phyloP scores from a whole-genome alignment of 78 protist species.

The Guillardia theta region DNA sequence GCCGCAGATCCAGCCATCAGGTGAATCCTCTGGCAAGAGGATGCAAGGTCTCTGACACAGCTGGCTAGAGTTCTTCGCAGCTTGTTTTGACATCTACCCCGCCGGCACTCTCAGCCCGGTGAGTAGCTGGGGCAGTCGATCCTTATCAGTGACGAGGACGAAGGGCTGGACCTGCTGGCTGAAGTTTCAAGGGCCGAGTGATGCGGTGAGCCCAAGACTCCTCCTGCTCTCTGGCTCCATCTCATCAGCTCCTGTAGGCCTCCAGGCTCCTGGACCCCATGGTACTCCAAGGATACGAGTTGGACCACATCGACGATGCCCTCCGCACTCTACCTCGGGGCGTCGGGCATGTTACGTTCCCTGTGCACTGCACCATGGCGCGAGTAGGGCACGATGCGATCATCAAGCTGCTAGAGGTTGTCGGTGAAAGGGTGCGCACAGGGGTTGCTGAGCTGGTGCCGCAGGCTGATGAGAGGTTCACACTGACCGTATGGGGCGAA shows the following conservation, averaged over 20 bases:
- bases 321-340: not conserved
- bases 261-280: too few relatives aligned
- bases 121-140: not conserved
- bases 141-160: not conserved
- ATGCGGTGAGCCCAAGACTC: not conserved
- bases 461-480: not conserved
- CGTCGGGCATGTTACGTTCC: not conserved
- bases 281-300: not conserved
- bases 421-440: not conserved
- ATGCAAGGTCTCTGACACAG: too few relatives aligned
- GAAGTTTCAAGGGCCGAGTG: not conserved
- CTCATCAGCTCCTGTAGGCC: not conserved
- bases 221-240: not conserved
- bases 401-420: not conserved
- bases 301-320: not conserved
- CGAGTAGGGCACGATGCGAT: not conserved
- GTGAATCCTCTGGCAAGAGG: too few relatives aligned
- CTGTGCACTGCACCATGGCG: conserved; percentile 15
- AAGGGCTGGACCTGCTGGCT: conserved; percentile 3
- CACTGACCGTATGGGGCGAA: not conserved
- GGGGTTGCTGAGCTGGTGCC: not conserved
- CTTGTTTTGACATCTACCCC: not conserved
- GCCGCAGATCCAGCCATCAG: not conserved
- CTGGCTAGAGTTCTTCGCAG: conserved; percentile 10
- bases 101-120: conserved; percentile 26